Conservation (phyloP, 2,329 filamentous ascomycete species). For the Fusarium algeriense region DNA sequence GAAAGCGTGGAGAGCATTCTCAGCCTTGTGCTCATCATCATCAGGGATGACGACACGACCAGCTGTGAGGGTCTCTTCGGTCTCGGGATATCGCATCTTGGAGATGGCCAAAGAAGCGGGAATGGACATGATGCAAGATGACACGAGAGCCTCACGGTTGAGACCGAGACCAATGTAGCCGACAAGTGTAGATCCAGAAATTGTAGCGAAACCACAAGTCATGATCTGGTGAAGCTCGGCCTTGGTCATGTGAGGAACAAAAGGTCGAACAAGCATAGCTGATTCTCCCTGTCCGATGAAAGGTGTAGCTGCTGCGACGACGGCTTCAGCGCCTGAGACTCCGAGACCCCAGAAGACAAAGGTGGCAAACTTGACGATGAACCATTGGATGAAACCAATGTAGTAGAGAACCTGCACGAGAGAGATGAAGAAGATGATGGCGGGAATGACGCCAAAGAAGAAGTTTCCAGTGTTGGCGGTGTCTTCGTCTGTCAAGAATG, state of each 20-base stretch:
- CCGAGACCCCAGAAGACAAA: constrained; percentile 93
- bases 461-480: constrained; percentile 73
- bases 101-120: constrained; percentile 90
- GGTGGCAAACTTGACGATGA: constrained; percentile 85
- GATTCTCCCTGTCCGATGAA: constrained; percentile 97
- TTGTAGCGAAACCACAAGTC: constrained; percentile 92
- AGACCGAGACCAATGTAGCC: constrained; percentile 88
- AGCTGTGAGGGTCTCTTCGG: constrained; percentile 85
- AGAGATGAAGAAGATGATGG: constrained; percentile 96
- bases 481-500: constrained; percentile 68
- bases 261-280: constrained; percentile 90
- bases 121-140: constrained; percentile 95
- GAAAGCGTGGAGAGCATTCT: constrained; percentile 87
- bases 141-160: constrained; percentile 86
- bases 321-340: constrained; percentile 92
- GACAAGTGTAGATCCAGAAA: constrained; percentile 87
- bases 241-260: constrained; percentile 85
- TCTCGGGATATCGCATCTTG: constrained; percentile 90
- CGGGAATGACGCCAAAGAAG: constrained; percentile 82
- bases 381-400: constrained; percentile 87
- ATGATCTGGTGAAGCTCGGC: constrained; percentile 94
- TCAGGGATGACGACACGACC: constrained; percentile 85
- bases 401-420: constrained; percentile 91
- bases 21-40: constrained; percentile 79
- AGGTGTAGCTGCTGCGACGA: constrained; percentile 90